Evolutionary conservation across 2,329 filamentous ascomycete species (phyloP), one percentile per base, ranked within the genome.

Genomic region (Diaporthe batatas): DNA sequence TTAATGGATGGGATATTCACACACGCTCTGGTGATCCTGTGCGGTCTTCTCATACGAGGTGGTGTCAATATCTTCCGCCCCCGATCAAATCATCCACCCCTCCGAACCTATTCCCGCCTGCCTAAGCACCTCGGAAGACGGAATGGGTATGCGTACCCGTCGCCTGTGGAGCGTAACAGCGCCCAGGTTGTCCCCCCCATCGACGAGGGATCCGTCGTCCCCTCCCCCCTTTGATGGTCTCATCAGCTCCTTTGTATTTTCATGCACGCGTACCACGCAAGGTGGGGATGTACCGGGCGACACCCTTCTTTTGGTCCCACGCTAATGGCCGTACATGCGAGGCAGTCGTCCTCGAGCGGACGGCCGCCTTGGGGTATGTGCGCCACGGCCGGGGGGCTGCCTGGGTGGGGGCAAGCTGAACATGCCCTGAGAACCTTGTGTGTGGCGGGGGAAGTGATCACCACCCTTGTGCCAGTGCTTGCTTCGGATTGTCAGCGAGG

Each of bases 401-500:
- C 12, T 25, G 21, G 3, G 11, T 5, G 39, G 36, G 21, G 12
- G 11, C 16, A 47, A 8, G 18, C 58, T 32, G 58, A 14, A 21
- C 10, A n/a, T 11, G 10, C n/a, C 44, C 14, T 18, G 29, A n/a
- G 3, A n/a, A 49, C 47, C 10, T 49, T 49, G 7, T 42, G 39
- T 18, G 39, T 18, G 12, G 10, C 16, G 39, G 39, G 62, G 21
- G 32, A 21, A 25, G 6, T 29, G n/a, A 23, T 14, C 3, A 42
- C 18, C 39, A 6, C 6, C 39, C 6, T 34, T 47, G 25, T 36
- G 39, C 11, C 25, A 2, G 12, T 23, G 8, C 4, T 11, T 14
- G 10, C 42, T 36, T 49, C 44, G 62, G 29, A 51, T 36, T 49
- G 14, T 53, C 62, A 67, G 47, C 62, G 47, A 67, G 32, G n/a